Evolutionary conservation across 2,329 filamentous ascomycete species (phyloP).

Genomic region (Cladosporium sp.): DNA sequence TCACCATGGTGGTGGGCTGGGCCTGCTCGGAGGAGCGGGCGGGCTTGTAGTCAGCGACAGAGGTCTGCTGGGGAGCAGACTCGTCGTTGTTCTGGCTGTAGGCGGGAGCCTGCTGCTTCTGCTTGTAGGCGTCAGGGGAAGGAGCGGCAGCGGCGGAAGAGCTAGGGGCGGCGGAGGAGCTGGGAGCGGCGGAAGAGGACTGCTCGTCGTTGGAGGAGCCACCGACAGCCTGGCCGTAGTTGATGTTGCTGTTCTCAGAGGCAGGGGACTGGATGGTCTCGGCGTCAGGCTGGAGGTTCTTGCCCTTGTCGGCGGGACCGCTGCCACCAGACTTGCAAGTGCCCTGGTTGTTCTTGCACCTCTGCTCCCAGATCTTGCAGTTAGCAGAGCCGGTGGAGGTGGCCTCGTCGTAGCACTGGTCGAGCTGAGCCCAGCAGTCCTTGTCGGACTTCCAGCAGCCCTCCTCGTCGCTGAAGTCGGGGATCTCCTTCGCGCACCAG

Average conservation of each 20-base stretch:
- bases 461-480: conserved; percentile 48
- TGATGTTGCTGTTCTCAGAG: conserved; percentile 1
- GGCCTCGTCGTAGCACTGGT: conserved; percentile 59
- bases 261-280: conserved; percentile 8
- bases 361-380: conserved; percentile 60
- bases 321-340: conserved; percentile 36
- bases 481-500: conserved; percentile 64
- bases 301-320: conserved; percentile 47
- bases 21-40: conserved; percentile 1
- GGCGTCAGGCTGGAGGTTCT: conserved; percentile 31
- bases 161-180: conserved; percentile 2
- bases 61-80: neutral
- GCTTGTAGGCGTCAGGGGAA: conserved; percentile 8
- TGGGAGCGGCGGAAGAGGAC: neutral
- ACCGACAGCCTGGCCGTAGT: neutral
- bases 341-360: conserved; percentile 50
- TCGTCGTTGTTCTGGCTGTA: neutral
- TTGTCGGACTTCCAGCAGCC: conserved; percentile 20
- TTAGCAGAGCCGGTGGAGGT: conserved; percentile 50
- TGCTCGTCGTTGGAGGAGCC: neutral
- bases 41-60: neutral
- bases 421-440: conserved; percentile 52
- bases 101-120: conserved; percentile 1
- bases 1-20: neutral
- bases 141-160: conserved; percentile 4